Base-by-base conservation (phyloP, 768 basidiomycete species). In the Cystobasidium onofrii region DNA sequence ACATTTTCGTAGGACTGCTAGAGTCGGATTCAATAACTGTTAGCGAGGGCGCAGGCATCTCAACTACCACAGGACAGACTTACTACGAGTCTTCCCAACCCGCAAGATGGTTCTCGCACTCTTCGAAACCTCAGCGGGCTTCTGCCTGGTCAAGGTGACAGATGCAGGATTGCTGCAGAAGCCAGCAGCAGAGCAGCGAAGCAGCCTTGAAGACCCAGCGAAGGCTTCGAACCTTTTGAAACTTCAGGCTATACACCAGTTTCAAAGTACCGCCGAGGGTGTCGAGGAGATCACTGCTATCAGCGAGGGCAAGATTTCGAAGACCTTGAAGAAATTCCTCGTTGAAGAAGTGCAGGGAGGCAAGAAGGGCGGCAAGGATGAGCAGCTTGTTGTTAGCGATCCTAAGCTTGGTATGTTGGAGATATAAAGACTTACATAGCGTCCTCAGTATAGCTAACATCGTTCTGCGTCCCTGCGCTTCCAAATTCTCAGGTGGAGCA, bases 201-300 rank as follows among this genome's bases (percentile, higher is more conserved):
- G 93, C 83, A 90, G 88, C 62, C 92, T 94, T 52, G 92, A 95
- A 83, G 65, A 67, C 46, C 29, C 41, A 7, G 86, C 84, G 79
- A 94, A 96, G 67, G 92, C 87, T 83, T 91, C 89, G 84, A 17
- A 64, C 77, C 97, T 95, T 70, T 84, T 99, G 74, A 96, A 95
- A 82, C 84, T 99, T 72, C 92, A 94, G 81, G 92, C 92, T 41
- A 84, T 98, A 63, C 96, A 99, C 83, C 90, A 92, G 64, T 99
- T 99, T 82, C 90, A 89, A 25, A 95, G 94, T 39, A 99, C 96
- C 18, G 96, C 92, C 29, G 88, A 88, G 15, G 96, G 96, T 25
- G 95, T 99, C 13, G 96, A 98, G 83, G 96, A 99, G 81, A 87
- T 98, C 77, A 91, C 91, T 31, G 88, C 94, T 9, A 83, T 98